Base-by-base conservation (phyloP, 768 basidiomycete species). In the Agaricus sinodeliciosus region DNA sequence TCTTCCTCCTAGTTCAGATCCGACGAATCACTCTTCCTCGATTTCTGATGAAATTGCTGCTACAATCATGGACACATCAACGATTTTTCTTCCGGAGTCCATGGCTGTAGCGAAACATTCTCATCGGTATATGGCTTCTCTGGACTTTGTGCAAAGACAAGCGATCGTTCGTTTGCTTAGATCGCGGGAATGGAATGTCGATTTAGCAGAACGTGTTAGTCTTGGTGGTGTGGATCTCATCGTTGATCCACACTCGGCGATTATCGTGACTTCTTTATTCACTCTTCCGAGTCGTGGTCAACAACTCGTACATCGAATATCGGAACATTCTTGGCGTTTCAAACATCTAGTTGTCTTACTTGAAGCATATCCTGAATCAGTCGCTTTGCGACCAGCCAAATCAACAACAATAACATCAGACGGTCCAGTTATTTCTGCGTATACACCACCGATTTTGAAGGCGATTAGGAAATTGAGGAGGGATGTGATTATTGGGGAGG, bases 81-180 rank as follows among this genome's bases (percentile, higher is more conserved):
- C 82, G 13, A 62, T 84, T 26, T 62, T 62, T 36, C 63, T 78
- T 39, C 74, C 77, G 6, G 56, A 65, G 4, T 46, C 58, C 12
- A 60, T 67, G 64, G 45, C 48, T 11, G 54, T 58, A 31, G 72
- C 76, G n/a, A 48, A 55, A 11, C 62, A 61, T 16, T 42, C 61
- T 15, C 87, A 90, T 62, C 76, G 73, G 25, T 91, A 90, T 60
- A 71, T 91, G 67, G 80, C 79, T 13, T 90, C 86, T 26, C 63
- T 90, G 55, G 72, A 80, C 26, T 57, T 89, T 16, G 71, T 90
- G 6, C 89, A 90, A 63, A 84, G 82, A 57, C 83, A 79, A 47
- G 73, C 71, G 16, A 68, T 91, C 2, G 74, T 84, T 37, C 75
- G 73, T 3, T 65, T 71, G 9, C 72, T 91, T 22, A 67, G 70